A percentile compares a stretch with the other conserved stretches of the same genome.
phyloP scores from a whole-genome alignment of 2,329 filamentous ascomycete genomes.

The Botrytis sinoallii region DNA sequence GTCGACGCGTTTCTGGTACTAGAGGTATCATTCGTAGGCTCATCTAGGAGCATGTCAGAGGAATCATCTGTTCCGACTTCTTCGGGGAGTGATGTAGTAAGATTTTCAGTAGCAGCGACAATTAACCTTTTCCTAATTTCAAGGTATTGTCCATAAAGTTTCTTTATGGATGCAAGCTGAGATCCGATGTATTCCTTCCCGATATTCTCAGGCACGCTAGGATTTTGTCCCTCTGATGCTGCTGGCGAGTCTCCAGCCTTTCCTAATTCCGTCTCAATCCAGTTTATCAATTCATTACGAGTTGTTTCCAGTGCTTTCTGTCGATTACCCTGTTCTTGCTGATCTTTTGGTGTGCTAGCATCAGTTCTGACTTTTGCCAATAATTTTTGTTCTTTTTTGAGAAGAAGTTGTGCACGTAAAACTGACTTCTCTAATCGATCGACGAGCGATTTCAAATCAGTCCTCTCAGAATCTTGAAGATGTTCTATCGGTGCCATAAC shows the following conservation, averaged over 20 bases:
- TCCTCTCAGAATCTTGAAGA: constrained; percentile 36
- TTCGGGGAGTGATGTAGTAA: constrained; percentile 17
- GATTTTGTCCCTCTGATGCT: constrained; percentile 32
- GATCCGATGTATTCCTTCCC: constrained; percentile 28
- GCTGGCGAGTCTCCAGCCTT: constrained; percentile 44
- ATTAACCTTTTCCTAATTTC: constrained; percentile 49
- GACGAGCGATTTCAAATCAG: constrained; percentile 48
- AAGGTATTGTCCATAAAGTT: constrained; percentile 54
- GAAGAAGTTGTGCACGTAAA: constrained; percentile 54
- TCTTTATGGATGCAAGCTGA: constrained; percentile 42
- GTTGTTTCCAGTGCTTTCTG: constrained; percentile 54
- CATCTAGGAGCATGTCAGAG: neutral
- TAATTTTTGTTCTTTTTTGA: constrained; percentile 55
- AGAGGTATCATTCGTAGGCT: constrained; percentile 11
- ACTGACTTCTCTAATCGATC: constrained; percentile 56
- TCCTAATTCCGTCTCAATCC: constrained; percentile 61
- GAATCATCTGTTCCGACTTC: neutral
- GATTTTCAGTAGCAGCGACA: constrained; percentile 26
- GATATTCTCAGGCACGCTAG: constrained; percentile 21
- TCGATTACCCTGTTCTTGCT: constrained; percentile 17
- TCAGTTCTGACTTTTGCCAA: constrained; percentile 44
- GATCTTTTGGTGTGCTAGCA: neutral
- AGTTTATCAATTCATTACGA: constrained; percentile 58
- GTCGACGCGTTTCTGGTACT: constrained; percentile 37
- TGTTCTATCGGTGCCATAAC: constrained; percentile 25